A percentile compares a stretch with the other conserved stretches of the same genome.
phyloP scores from a whole-genome alignment of 2,329 filamentous ascomycete species.

The Cercospora nicotianae region DNA sequence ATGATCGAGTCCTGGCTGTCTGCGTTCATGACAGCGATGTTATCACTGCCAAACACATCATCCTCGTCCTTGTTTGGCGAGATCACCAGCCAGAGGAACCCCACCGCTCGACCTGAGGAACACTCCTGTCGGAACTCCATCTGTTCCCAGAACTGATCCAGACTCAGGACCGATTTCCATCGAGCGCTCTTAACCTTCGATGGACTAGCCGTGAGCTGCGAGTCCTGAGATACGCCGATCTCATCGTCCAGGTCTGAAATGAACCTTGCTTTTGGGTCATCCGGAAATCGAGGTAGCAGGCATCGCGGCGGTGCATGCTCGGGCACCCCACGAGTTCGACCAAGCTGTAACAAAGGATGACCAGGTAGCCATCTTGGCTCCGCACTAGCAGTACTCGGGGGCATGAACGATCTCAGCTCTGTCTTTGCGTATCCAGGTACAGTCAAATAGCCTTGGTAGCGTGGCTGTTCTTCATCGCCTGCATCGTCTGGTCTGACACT shows the following conservation, averaged over 20 bases:
- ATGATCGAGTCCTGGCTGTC: constrained; percentile 27
- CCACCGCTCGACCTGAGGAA: constrained; percentile 85
- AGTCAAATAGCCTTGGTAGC: constrained; percentile 70
- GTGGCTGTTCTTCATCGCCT: constrained; percentile 42
- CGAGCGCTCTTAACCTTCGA: constrained; percentile 58
- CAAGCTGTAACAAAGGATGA: constrained; percentile 72
- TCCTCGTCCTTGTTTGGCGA: constrained; percentile 48
- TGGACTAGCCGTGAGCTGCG: constrained; percentile 37
- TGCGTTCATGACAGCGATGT: not conserved
- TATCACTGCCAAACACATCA: constrained; percentile 3
- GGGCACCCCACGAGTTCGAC: constrained; percentile 54
- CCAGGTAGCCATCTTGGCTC: constrained; percentile 55
- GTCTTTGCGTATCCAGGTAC: constrained; percentile 83
- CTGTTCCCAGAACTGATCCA: constrained; percentile 98
- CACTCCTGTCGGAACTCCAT: constrained; percentile 97
- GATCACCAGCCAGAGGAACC: constrained; percentile 92
- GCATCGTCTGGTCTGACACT: not conserved
- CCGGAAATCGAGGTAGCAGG: constrained; percentile 85
- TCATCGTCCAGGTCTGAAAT: constrained; percentile 87
- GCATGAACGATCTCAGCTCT: constrained; percentile 76
- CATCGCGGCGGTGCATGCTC: constrained; percentile 69
- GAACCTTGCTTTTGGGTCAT: constrained; percentile 92
- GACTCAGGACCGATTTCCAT: constrained; percentile 79
- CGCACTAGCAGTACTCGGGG: constrained; percentile 42
- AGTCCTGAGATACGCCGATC: constrained; percentile 36